These are phyloP conservation scores for Leccinum variicolor DNA, from an alignment of 768 basidiomycete species.

Conservation along the genomic window DNA sequence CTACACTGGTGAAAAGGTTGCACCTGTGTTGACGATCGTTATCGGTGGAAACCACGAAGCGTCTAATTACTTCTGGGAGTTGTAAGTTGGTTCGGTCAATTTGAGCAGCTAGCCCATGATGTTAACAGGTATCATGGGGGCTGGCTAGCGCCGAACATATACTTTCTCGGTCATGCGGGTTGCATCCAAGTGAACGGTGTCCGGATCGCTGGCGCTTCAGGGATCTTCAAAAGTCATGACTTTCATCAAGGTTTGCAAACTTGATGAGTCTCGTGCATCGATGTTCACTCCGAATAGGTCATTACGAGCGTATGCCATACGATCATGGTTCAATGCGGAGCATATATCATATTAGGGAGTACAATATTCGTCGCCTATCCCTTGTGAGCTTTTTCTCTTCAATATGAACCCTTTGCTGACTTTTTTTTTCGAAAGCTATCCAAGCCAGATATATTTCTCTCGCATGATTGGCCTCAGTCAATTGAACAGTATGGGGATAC, in stretches of 20 bases:
- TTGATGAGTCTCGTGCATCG: background rate
- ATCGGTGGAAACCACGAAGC: conserved; percentile 99
- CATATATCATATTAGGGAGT: conserved; percentile 89
- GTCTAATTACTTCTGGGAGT: conserved; percentile 94
- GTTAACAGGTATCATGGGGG: conserved; percentile 83
- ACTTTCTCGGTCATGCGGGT: conserved; percentile 91
- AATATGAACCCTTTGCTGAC: background rate
- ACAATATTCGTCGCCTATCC: conserved; percentile 74
- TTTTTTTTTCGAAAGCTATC: conserved; percentile 45
- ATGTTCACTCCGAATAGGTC: conserved; percentile 43
- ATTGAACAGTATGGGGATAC: conserved; percentile 84
- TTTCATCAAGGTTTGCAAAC: conserved; percentile 56
- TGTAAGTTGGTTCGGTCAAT: conserved; percentile 49
- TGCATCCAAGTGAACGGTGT: conserved; percentile 85
- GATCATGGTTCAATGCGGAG: conserved; percentile 68
- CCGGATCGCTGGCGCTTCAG: conserved; percentile 86
- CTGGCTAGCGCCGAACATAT: conserved; percentile 96
- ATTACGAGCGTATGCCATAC: conserved; percentile 83
- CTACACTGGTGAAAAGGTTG: conserved; percentile 77
- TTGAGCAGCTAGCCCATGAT: conserved; percentile 2
- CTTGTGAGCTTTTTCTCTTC: conserved; percentile 42
- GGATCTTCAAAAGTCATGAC: conserved; percentile 82
- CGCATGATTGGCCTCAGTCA: conserved; percentile 92
- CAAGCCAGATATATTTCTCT: conserved; percentile 74
- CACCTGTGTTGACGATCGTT: conserved; percentile 86